Percentiles rank a stretch among this genome's conserved stretches.
phyloP scores from a whole-genome alignment of 495 filamentous ascomycete genomes.

The Melanomma pulvis-pyrius region DNA sequence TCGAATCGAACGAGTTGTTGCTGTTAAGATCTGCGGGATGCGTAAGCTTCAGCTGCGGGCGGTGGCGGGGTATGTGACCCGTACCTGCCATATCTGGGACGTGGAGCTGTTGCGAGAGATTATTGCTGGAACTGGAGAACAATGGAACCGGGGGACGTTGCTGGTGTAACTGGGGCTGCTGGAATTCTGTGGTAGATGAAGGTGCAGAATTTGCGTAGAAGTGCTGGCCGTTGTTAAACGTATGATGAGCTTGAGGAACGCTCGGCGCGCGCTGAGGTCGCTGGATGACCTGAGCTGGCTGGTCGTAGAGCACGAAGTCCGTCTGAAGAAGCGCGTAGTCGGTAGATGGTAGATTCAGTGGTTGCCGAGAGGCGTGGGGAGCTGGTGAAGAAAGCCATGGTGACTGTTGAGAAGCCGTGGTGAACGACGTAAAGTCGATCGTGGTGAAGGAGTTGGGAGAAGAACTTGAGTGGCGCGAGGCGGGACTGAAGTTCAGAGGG shows the following conservation, averaged over 20 bases:
- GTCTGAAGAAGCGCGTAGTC: slow-evolving; percentile 48
- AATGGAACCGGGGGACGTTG: slow-evolving; percentile 59
- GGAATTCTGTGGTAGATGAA: slow-evolving; percentile 37
- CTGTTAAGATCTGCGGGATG: slow-evolving; percentile 31
- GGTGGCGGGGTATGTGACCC: not conserved
- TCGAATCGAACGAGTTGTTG: slow-evolving; percentile 37
- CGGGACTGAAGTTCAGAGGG: slow-evolving; percentile 61
- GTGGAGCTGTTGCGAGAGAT: slow-evolving; percentile 16
- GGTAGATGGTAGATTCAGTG: slow-evolving; percentile 45
- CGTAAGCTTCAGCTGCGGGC: slow-evolving; percentile 21
- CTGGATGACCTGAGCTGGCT: slow-evolving; percentile 39
- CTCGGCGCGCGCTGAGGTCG: slow-evolving; percentile 41
- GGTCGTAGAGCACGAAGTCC: slow-evolving; percentile 51
- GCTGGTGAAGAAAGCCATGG: slow-evolving; percentile 65
- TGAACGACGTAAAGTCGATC: slow-evolving; percentile 64
- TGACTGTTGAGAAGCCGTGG: slow-evolving; percentile 65
- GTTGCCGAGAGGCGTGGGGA: slow-evolving; percentile 45
- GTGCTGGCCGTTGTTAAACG: slow-evolving; percentile 43
- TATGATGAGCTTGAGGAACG: slow-evolving; percentile 44
- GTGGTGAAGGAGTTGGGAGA: slow-evolving; percentile 48
- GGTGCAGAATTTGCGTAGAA: slow-evolving; percentile 46
- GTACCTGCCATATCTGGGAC: slow-evolving; percentile 40
- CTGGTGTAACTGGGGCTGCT: slow-evolving; percentile 38
- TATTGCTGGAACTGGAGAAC: slow-evolving; percentile 48
- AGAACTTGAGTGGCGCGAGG: slow-evolving; percentile 59